Base-by-base conservation (phyloP, 768 basidiomycete species). In the Leccinum broughii region DNA sequence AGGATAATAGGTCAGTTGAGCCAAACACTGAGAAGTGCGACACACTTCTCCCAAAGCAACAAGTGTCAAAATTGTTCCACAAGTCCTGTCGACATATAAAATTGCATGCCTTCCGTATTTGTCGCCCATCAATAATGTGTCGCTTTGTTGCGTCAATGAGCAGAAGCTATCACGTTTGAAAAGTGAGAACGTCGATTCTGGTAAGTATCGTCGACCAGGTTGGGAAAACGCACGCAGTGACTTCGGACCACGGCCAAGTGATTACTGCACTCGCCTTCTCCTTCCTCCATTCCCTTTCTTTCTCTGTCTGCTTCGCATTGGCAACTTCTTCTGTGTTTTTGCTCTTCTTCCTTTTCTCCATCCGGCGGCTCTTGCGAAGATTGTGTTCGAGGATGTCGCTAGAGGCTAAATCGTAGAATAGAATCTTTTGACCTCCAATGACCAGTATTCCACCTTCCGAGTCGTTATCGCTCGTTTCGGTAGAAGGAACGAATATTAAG, bases 171-270 rank as follows among this genome's bases (percentile, higher is more conserved):
- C 39, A 46, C 26, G 32, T 39, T 48, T 32, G 17, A 48, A 50
- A 32, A 30, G 11, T 54, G 54, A 63, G 55, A 55, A 51, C 3
- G 9, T 32, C 3, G 15, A 26, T 50, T 24, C 54, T 56, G 20
- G 4, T 14, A n/a, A 34, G 8, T 3, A 13, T 24, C 7, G 10
- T 46, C 10, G 44, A 41, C 17, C 17, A 30, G 51, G 48, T 28
- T 9, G 24, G 28, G 4, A 75, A 32, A 4, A 75, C 86, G 65
- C 69, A 93, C 91, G 87, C 84, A 62, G 84, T 79, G 44, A 93
- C 78, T 61, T 86, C 83, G 59, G 80, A 83, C 85, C 89, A 92
- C 8, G 89, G 89, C 92, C 91, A 92, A 14, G 85, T 81, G 15
- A 91, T 79, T 37, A 70, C 68, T 0, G 83, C 84, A 39, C 76